Base-by-base conservation (phyloP, 140 eudicot genomes). In the Oenanthe javanica region DNA sequence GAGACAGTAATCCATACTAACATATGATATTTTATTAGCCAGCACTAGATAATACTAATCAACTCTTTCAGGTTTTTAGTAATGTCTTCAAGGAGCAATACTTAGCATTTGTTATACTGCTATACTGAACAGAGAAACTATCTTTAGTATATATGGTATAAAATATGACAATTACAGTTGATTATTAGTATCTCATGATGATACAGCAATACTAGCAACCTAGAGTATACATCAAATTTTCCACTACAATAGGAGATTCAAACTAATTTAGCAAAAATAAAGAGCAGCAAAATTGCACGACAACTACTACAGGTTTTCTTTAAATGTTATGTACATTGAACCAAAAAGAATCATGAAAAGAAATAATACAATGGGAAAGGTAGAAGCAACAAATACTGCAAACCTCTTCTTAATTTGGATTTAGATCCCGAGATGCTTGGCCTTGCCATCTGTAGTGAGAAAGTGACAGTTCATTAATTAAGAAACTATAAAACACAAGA, bases 391-490 rank as follows among this genome's bases (percentile, higher is more conserved):
- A 81, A 72, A 70, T 77, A 43, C 73, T 31, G 66, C 82, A 51
- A 81, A 81, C 67, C 46, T 76, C 71, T 72, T 82, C 75, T 45
- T 80, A 88, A 48, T 73, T 14, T 57, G 86, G 47, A 40, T 81
- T 88, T 51, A 81, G 49, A 75, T 90, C 91, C 79, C 79, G 85
- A 6, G 92, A 86, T 81, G 79, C 86, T 59, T 86, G 90, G 16
- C 92, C 92, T 67, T 88, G 92, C 95, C 95, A 90, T 86, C 92
- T 90, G 85, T 88, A 83, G 9, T 78, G 50, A 70, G 52, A 19
- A 78, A 78, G 27, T 6, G 23, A n/a, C n/a, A 72, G 16, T 57
- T 75, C 9, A 69, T 13, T 23, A 46, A 69, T 13, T 23, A 46
- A 74, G 52, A 4, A 21, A 31, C 3, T 14, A 9, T 36, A 8